These are phyloP conservation scores for Candida sp. DNA, from an alignment of 1,139 yeast genomes.

Conservation along the genomic window DNA sequence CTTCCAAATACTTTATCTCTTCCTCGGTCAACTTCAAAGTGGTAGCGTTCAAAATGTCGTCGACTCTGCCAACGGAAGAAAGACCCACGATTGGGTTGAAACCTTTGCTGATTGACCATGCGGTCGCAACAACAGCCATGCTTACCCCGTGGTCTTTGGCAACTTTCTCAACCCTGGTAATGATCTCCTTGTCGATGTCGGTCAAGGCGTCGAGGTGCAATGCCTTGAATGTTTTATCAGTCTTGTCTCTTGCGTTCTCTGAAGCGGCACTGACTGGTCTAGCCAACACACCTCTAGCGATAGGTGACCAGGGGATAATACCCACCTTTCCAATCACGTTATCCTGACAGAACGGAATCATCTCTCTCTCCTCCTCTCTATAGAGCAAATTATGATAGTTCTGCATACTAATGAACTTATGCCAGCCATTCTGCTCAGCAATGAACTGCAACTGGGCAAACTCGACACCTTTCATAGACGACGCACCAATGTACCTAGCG, in stretches of 20 bases:
- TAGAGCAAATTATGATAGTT: constrained; percentile 56
- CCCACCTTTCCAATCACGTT: constrained; percentile 43
- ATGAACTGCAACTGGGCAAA: constrained; percentile 26
- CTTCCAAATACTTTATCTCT: constrained; percentile 52
- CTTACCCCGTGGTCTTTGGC: constrained; percentile 45
- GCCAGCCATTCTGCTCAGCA: constrained; percentile 57
- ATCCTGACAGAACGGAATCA: constrained; percentile 52
- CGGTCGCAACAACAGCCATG: constrained; percentile 61
- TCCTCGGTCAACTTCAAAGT: constrained; percentile 45
- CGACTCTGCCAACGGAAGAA: constrained; percentile 51
- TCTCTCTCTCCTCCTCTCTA: constrained; percentile 65
- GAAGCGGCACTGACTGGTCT: constrained; percentile 29
- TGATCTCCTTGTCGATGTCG: constrained; percentile 36
- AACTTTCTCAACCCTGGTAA: constrained; percentile 56
- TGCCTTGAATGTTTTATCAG: constrained; percentile 9
- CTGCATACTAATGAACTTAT: constrained; percentile 64
- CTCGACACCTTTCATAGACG: constrained; percentile 3
- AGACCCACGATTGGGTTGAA: constrained; percentile 60
- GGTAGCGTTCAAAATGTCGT: constrained; percentile 52
- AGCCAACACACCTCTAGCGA: constrained; percentile 51
- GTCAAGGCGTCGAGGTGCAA: constrained; percentile 13
- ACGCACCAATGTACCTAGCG: constrained; percentile 43
- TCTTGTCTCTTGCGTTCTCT: constrained; percentile 10
- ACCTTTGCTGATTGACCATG: constrained; percentile 61
- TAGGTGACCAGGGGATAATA: constrained; percentile 56